phyloP scores from a whole-genome alignment of 495 filamentous ascomycete species.

The Aspergillus sclerotiicarbonarius region DNA sequence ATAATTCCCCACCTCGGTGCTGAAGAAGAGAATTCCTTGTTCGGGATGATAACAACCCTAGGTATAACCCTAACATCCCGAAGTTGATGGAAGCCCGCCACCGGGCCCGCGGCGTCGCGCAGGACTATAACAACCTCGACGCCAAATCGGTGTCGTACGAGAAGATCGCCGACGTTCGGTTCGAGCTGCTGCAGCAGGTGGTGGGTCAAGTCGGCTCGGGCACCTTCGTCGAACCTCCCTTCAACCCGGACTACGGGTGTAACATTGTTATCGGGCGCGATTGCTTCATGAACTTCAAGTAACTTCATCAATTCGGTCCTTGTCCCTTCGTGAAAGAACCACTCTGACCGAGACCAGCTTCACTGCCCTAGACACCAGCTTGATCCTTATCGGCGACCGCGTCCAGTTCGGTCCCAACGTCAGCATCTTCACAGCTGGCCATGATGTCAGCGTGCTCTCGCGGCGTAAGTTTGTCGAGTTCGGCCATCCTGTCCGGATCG shows the following conservation, averaged over 20 bases:
- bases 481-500: constrained; percentile 70
- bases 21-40: too few relatives aligned
- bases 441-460: constrained; percentile 68
- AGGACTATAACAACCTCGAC: constrained; percentile 50
- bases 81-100: constrained; percentile 43
- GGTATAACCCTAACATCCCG: constrained; percentile 44
- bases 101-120: constrained; percentile 38
- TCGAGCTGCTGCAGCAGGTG: constrained; percentile 38
- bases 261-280: constrained; percentile 50
- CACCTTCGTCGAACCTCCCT: constrained; percentile 50
- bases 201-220: constrained; percentile 44
- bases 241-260: constrained; percentile 55
- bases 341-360: constrained; percentile 25
- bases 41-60: constrained; percentile 10
- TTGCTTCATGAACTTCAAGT: constrained; percentile 56
- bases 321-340: too few relatives aligned
- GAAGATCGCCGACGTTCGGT: constrained; percentile 30
- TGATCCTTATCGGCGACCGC: constrained; percentile 70
- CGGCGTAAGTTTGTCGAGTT: constrained; percentile 70
- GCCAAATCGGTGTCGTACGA: constrained; percentile 38
- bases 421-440: constrained; percentile 61
- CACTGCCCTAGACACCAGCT: constrained; percentile 71
- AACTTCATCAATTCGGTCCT: constrained; percentile 15
- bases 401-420: constrained; percentile 76
- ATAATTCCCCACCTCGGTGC: constrained; percentile 25